Evolutionary conservation across 306 rosid species (phyloP), one percentile per base, ranked within the genome.

Genomic region (Crataegus laevigata): DNA sequence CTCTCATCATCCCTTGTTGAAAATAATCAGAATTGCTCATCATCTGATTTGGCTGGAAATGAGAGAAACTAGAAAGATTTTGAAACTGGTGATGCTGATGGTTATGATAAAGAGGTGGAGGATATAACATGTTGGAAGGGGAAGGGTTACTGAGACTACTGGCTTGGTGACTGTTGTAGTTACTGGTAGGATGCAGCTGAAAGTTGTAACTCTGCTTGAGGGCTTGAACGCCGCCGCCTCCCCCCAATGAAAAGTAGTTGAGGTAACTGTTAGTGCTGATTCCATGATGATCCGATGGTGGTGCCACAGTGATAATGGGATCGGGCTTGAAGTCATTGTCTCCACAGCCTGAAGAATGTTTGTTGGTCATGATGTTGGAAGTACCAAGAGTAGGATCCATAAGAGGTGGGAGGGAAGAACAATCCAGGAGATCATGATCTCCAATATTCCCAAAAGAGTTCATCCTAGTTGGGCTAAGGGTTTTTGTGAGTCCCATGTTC

Each of bases 391-490:
- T 1, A 32, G 87, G 83, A 77, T 94, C 93, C 88, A 89, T 84
- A 68, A 92, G 89, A 72, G 96, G 96, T 21, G 99, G 93, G 51
- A 94, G 92, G 55, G 93, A 80, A 26, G 96, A 83, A 54, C 58
- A 81, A 74, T 88, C 91, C 36, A 85, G 71, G 68, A 85, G 32
- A 32, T 45, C 54, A 19, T 26, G 64, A 84, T 88, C 90, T 8
- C 54, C 54, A 47, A 47, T 47, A 43, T 85, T 89, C n/a, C 75
- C 89, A 32, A 85, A 73, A 19, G 90, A 84, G 75, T 87, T 84
- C 15, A 81, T 79, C 69, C 90, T 90, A 76, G 79, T 52, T 29
- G 75, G 78, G 22, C 24, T 21, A 65, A 54, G 74, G 8, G 73
- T 63, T 80, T 74, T 87, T 5, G 74, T 86, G 0, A 78, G 76